These are phyloP conservation scores for Lyophyllum semitale DNA, from an alignment of 768 basidiomycete species.

Conservation along the genomic window DNA sequence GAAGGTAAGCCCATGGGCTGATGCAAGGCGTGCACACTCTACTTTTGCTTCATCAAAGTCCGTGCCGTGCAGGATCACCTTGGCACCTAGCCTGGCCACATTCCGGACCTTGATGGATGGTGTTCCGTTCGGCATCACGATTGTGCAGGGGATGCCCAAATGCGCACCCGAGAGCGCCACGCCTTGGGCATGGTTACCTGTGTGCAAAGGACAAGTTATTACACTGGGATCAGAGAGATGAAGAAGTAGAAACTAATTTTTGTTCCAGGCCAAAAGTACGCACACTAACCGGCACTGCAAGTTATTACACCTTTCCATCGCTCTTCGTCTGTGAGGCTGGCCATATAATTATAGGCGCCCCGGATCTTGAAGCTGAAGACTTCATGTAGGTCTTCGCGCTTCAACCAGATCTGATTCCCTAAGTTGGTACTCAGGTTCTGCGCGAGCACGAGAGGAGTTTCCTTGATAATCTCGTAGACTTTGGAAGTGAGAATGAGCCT, in stretches of 20 bases:
- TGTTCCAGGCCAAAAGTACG: slow-evolving; percentile 33
- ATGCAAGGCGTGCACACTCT: slow-evolving; percentile 87
- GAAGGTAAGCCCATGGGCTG: slow-evolving; percentile 75
- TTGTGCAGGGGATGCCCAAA: slow-evolving; percentile 92
- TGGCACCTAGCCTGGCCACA: slow-evolving; percentile 92
- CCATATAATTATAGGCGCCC: slow-evolving; percentile 99
- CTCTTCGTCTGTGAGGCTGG: slow-evolving; percentile 81
- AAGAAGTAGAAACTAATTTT: slow-evolving; percentile 8
- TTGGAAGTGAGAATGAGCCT: slow-evolving; percentile 86
- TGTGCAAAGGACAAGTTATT: neutral
- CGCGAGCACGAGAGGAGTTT: slow-evolving; percentile 89
- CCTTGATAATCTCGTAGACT: slow-evolving; percentile 86
- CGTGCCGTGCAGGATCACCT: slow-evolving; percentile 86
- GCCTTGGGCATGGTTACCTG: slow-evolving; percentile 98
- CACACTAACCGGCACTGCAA: slow-evolving; percentile 94
- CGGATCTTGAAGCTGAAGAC: slow-evolving; percentile 99
- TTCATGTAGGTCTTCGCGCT: slow-evolving; percentile 95
- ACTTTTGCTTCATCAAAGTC: slow-evolving; percentile 97
- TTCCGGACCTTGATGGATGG: slow-evolving; percentile 96
- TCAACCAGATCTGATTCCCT: slow-evolving; percentile 94
- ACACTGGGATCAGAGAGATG: slow-evolving; percentile 6
- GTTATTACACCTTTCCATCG: slow-evolving; percentile 97
- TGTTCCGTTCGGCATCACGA: slow-evolving; percentile 96
- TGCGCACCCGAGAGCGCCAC: slow-evolving; percentile 93
- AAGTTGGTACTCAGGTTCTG: slow-evolving; percentile 84